A percentile compares a stretch with the other conserved stretches of the same genome.
These are phyloP conservation scores for Coprinellus micaceus DNA, from an alignment of 768 basidiomycete species.

Conservation along the genomic window DNA sequence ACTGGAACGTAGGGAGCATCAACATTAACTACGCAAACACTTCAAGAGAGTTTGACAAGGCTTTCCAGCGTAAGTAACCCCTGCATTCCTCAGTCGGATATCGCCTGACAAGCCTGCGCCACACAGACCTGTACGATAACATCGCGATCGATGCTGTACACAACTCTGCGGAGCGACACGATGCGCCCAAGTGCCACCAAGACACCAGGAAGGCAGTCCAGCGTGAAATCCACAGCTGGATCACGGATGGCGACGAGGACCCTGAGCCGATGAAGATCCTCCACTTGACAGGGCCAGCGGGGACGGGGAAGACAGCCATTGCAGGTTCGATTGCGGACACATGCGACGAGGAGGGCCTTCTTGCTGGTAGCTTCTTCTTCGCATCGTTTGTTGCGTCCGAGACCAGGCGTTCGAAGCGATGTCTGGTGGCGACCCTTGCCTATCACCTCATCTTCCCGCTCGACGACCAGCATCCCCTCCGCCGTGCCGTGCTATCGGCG, in stretches of 20 bases:
- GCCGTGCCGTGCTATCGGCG: not conserved
- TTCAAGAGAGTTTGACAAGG: too few species aligned
- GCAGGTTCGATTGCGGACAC: not conserved
- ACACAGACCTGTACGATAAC: conserved; percentile 10
- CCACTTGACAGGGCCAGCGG: not conserved
- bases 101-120: too few species aligned
- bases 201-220: not conserved
- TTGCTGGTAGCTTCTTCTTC: conserved; percentile 13
- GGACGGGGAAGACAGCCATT: not conserved
- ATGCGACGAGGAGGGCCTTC: not conserved
- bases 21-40: too few species aligned
- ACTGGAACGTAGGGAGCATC: too few species aligned
- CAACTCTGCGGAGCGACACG: not conserved
- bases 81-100: too few species aligned
- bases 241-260: too few species aligned
- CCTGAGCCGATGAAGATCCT: too few species aligned
- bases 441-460: not conserved
- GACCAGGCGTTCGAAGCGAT: not conserved
- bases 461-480: not conserved
- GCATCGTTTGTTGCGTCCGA: not conserved
- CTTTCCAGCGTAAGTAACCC: too few species aligned
- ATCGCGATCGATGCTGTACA: conserved; percentile 17
- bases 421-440: conserved; percentile 1
- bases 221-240: too few species aligned
- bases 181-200: not conserved